phyloP scores from a whole-genome alignment of 495 filamentous ascomycete species.

The Friedmanniomyces simplex region DNA sequence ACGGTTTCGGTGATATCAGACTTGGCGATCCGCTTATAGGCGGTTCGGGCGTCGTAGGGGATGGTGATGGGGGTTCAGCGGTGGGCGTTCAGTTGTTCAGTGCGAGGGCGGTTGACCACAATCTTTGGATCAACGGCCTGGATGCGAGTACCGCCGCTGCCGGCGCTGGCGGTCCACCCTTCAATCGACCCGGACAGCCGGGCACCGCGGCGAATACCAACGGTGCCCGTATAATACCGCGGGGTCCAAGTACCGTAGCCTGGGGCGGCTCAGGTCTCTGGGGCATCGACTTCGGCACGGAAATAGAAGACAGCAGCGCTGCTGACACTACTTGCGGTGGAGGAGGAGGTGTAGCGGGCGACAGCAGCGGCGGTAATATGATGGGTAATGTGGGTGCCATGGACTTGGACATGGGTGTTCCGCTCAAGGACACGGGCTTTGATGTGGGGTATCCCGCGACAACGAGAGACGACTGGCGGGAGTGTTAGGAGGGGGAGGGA shows the following conservation, averaged over 20 bases:
- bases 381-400: background rate
- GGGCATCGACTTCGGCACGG: background rate
- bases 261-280: background rate
- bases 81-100: no score
- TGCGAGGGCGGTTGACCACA: no score
- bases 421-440: background rate
- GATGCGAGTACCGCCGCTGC: background rate
- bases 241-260: background rate
- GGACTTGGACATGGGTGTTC: conserved; percentile 3
- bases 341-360: no score
- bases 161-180: background rate
- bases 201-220: background rate
- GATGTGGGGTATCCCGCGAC: conserved; percentile 7
- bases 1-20: background rate
- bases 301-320: background rate
- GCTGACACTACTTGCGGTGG: background rate
- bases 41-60: background rate
- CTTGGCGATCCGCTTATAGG: background rate
- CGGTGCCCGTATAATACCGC: background rate
- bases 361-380: no score
- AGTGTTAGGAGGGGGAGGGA: background rate
- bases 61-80: no score
- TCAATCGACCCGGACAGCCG: background rate
- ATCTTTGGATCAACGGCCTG: background rate
- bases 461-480: conserved; percentile 1